Base-by-base conservation (phyloP, 192 early-diverging fungal genomes). In the Coemansia sp. region DNA sequence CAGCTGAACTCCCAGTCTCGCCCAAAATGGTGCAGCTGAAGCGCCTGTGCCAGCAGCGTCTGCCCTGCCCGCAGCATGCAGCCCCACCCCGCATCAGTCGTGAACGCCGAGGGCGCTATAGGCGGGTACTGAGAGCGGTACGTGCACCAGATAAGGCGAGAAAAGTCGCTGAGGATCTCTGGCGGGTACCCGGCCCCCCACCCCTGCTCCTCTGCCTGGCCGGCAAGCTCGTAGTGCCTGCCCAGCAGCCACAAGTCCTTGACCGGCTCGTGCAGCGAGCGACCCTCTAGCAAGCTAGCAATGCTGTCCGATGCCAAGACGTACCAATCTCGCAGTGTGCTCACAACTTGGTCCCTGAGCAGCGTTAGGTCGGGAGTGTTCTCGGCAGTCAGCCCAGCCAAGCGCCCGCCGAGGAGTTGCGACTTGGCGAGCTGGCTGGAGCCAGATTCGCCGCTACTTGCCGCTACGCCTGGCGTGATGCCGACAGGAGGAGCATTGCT, bases 21-120 rank as follows among this genome's bases (percentile, higher is more conserved):
- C 17, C 94, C 94, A 68, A 98, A 79, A 25, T 86, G 68, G 66
- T 93, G 88, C 20, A 91, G 67, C 61, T 94, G 70, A 17, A 97
- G 76, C 0, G 94, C 88, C 68, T 94, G 95, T 0, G 93, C 90
- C 41, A 99, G 85, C 35, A 99, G 77, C 74, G 93, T 94, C 79
- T 99, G 97, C 0, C 96, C 95, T 42, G 92, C 92, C 24, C 97
- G 76, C 57, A 99, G 74, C 97, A 99, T 99, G 79, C 97, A 99
- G 0, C 97, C 97, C 95, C 95, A 95, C 5, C 94, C 94, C 47
- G 89, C 85, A 71, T 99, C 97, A 9, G 88, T 89, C 19, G 93
- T 96, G 64, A 89, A 94, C 20, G 90, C 89, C 8, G 91, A 73
- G 7, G 68, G 82, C 59, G 86, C 72, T 63, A 99, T 96, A 3